Base-by-base conservation (phyloP, 208 protist species). In the Leishmania turanica region DNA sequence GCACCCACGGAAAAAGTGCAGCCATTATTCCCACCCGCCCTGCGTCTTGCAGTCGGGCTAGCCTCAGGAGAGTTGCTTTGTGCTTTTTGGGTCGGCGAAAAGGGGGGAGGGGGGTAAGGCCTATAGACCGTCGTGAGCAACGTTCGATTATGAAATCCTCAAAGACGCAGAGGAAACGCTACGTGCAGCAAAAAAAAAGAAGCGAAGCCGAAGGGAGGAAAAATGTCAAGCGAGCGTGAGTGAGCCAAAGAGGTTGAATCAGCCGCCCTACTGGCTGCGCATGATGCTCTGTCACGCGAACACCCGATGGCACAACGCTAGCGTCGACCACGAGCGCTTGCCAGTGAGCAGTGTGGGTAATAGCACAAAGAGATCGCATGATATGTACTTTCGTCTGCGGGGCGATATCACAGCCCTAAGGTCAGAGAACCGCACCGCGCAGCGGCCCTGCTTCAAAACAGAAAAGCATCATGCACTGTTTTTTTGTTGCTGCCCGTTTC, bases 1-100 rank as follows among this genome's bases (percentile, higher is more conserved):
- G 95, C 9, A 96, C 79, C 95, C 95, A 98, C 3, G 95, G 95
- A 82, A 90, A 96, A 19, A 96, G 70, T 2, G 91, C 90, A n/a
- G 95, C 83, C 95, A 96, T 97, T 17, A 49, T 84, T 9, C 64
- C 27, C 31, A 47, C 31, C 51, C 7, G 45, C 69, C 69, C 24
- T 73, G 69, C 47, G 24, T 13, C 21, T 53, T 42, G 45, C 68
- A 64, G 27, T 37, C 19, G 66, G 42, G n/a, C 40, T 73, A 53
- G 13, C 11, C 24, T 73, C 27, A 11, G 60, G 40, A 49, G 15
- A 72, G 40, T 79, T 53, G 40, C 45, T 0, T 17, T 73, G 21
- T 51, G 45, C 54, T 73, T 27, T 27, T 3, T 0, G 40, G 40
- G 45, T 34, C 45, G 27, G 27, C 3, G 24, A 51, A 73, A 51